Base-by-base conservation (phyloP, 2,329 filamentous ascomycete genomes). In the Aspergillus spinulosporus region DNA sequence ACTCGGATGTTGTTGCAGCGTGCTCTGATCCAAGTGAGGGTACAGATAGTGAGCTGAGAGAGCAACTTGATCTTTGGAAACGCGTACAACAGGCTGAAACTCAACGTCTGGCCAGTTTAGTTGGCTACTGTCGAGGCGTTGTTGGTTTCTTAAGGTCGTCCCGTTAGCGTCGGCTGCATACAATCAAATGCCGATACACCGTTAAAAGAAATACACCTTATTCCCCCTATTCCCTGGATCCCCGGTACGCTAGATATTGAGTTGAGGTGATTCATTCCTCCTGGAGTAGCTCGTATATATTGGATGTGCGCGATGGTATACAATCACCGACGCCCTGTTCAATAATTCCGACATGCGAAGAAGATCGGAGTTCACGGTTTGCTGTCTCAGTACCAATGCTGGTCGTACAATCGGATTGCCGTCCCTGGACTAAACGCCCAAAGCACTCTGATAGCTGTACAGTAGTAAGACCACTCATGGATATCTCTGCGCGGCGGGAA, bases 51-150 rank as follows among this genome's bases (percentile, higher is more conserved):
- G 66, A 72, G 31, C 72, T 93, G 11, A 78, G 85, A 45, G 76
- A 74, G 1, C 84, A 83, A 45, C 74, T 97, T 58, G 73, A 74
- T 51, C 80, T 82, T 64, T 97, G 91, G 90, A 87, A 87, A 71
- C 74, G 74, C 29, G 84, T 88, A 66, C 89, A 93, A 72, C 85
- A 86, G 70, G 79, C 77, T 65, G 92, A 96, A 72, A 83, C 84
- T 48, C 80, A 80, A 58, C 82, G 92, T 54, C 73, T 97, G 54
- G 85, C 88, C 54, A 84, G 84, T 52, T 75, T 97, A 60, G 89
- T 95, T 9, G 91, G 92, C 12, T 97, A 94, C 71, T 95, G 90
- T 71, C 85, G 87, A 61, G 93, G 93, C 61, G 90, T 97, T 26
- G 86, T 95, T 14, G 85, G 85, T 40, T 96, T 94, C 76, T 78